Base-by-base conservation (phyloP, 768 basidiomycete genomes). In the Dentipellis sp. region DNA sequence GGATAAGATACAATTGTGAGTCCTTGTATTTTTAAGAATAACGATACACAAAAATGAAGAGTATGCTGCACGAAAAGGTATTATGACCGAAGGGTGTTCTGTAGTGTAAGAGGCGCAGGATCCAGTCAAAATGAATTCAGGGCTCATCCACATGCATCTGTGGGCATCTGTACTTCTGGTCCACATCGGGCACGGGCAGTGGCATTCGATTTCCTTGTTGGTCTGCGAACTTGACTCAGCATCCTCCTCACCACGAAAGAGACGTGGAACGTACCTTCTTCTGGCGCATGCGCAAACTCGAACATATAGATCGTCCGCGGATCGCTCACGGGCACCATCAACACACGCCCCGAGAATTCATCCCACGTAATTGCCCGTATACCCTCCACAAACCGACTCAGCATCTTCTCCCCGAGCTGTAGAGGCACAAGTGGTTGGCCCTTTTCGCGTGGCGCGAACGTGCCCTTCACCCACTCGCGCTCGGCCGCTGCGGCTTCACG, bases 231-330 rank as follows among this genome's bases (percentile, higher is more conserved):
- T 16, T 10, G 47, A 21, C 16, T 0, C 8, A 50, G 37, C 21
- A 38, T n/a, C 1, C n/a, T 46, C 50, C 12, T 36, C 50, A 35
- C 1, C 12, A 6, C 29, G 34, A 34, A 6, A 4, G 39, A 55
- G 47, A 47, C 5, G 2, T 5, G 22, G 22, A 34, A 56, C 58
- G 50, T 55, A 56, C 60, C 59, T 55, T 61, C 60, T 9, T 53
- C 55, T 0, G 60, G 60, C 53, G 56, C 55, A n/a, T 55, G 56
- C 37, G 58, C 59, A 56, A 56, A 61, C 38, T 61, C 58, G 53
- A 59, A 56, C 35, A 61, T 19, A 40, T 59, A 61, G 10, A 61
- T 53, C 47, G 45, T 47, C 21, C 22, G 50, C 38, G 60, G 58
- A 11, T 59, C 58, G 29, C 46, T 47, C 39, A 35, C 42, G 49